Evolutionary conservation across 352 stramenopile species (phyloP).

Genomic region (Phytopythium oedochilum): DNA sequence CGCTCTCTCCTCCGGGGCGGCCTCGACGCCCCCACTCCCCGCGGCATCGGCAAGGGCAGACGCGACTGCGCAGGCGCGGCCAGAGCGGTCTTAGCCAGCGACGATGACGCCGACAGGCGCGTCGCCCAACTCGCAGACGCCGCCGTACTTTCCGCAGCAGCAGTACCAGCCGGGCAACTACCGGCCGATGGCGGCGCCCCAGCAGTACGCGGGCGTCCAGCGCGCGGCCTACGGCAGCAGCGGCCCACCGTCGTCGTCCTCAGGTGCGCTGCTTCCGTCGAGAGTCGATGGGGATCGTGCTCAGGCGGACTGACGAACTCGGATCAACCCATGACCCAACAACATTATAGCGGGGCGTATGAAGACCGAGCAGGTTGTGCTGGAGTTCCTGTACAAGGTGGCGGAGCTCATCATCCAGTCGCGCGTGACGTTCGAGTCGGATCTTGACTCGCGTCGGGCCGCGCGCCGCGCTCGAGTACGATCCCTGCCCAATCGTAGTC

Average conservation of each 20-base stretch:
- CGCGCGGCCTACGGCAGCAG: conserved; percentile 5
- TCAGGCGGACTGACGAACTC: not conserved
- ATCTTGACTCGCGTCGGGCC: conserved; percentile 33
- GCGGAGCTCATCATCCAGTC: conserved; percentile 81
- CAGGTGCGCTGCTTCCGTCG: not conserved
- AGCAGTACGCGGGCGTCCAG: not conserved
- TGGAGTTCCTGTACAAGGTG: conserved; percentile 82
- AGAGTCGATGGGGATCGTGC: not conserved
- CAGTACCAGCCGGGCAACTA: not conserved
- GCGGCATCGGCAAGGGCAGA: not conserved
- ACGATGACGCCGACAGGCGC: not conserved
- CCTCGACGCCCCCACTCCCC: not conserved
- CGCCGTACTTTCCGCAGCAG: not conserved
- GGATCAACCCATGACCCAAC: not conserved
- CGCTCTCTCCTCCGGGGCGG: not conserved
- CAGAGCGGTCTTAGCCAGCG: not conserved
- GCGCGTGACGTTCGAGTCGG: conserved; percentile 61
- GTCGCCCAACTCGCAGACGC: not conserved
- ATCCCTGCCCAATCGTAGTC: not conserved
- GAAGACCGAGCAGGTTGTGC: conserved; percentile 83
- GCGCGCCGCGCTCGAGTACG: conserved; percentile 57
- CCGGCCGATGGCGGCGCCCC: not conserved
- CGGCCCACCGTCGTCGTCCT: conserved; percentile 1
- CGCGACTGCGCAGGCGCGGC: not conserved
- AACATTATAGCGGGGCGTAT: conserved; percentile 42